Evolutionary conservation across 2,329 filamentous ascomycete genomes (phyloP).

Genomic region (Gyromitra esculenta): DNA sequence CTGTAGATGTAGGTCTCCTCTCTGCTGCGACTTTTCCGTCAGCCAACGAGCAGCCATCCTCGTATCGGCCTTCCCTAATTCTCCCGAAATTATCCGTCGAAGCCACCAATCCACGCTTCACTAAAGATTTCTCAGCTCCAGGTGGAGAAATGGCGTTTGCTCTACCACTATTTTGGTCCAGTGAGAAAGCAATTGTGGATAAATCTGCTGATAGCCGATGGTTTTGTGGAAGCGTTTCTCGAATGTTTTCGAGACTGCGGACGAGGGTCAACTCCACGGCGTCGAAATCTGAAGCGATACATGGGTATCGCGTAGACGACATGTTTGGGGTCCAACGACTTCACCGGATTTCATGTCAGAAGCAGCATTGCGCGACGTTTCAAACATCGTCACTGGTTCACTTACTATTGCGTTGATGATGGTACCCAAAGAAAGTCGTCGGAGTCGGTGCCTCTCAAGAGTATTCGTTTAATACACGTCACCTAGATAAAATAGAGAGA

Average conservation of each 20-base stretch:
- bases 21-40: background rate
- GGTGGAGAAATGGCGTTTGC: constrained; percentile 14
- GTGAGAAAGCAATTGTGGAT: constrained; percentile 15
- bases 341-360: constrained; percentile 14
- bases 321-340: constrained; percentile 22
- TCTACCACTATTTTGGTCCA: background rate
- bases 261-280: constrained; percentile 35
- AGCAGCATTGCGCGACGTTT: constrained; percentile 11
- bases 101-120: background rate
- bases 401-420: constrained; percentile 21
- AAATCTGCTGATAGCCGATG: constrained; percentile 27
- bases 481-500: background rate
- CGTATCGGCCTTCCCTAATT: background rate
- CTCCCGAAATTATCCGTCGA: constrained; percentile 4
- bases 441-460: background rate
- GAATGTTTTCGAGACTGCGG: constrained; percentile 43
- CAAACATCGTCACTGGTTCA: constrained; percentile 19
- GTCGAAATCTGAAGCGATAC: constrained; percentile 36
- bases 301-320: constrained; percentile 23
- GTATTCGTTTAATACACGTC: constrained; percentile 21
- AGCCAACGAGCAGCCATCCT: background rate
- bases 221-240: constrained; percentile 35
- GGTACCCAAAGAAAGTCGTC: background rate
- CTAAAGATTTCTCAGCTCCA: background rate
- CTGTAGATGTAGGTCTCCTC: background rate